phyloP scores from a whole-genome alignment of 306 rosid genomes.

The Casuarina cunninghamiana region DNA sequence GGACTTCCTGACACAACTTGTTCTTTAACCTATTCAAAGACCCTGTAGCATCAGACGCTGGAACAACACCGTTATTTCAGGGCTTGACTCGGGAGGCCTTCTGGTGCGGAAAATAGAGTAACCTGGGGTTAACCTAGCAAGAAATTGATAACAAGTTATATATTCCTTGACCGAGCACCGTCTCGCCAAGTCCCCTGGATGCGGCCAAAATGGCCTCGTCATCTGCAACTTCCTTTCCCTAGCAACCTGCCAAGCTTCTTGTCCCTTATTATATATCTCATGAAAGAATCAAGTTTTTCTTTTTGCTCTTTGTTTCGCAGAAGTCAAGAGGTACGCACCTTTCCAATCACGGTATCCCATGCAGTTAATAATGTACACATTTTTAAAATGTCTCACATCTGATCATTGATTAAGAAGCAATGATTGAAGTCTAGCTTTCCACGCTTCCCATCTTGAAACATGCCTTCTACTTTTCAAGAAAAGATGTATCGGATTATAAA shows the following conservation, averaged over 20 bases:
- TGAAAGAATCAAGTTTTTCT: too few relatives aligned
- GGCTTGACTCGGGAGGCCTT: too few relatives aligned
- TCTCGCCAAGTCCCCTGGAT: neutral
- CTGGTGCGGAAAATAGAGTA: neutral
- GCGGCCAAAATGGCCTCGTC: neutral
- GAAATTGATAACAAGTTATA: neutral
- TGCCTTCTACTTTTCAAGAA: neutral
- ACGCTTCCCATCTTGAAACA: neutral
- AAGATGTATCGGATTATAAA: too few relatives aligned
- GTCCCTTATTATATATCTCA: too few relatives aligned
- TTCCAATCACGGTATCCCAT: neutral
- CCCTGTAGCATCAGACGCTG: neutral
- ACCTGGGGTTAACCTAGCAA: neutral
- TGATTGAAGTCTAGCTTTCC: neutral
- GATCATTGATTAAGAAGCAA: neutral
- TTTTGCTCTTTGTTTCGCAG: neutral
- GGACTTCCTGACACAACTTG: slow-evolving; percentile 13
- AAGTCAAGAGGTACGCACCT: neutral
- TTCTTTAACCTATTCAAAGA: slow-evolving; percentile 15
- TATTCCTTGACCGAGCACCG: neutral
- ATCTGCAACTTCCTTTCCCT: neutral
- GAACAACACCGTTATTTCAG: too few relatives aligned
- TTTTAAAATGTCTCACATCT: neutral
- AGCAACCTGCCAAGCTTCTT: too few relatives aligned
- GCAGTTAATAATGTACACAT: neutral